Conservation (phyloP, 1,139 yeast genomes). For the Yamadazyma membranifaciens region DNA sequence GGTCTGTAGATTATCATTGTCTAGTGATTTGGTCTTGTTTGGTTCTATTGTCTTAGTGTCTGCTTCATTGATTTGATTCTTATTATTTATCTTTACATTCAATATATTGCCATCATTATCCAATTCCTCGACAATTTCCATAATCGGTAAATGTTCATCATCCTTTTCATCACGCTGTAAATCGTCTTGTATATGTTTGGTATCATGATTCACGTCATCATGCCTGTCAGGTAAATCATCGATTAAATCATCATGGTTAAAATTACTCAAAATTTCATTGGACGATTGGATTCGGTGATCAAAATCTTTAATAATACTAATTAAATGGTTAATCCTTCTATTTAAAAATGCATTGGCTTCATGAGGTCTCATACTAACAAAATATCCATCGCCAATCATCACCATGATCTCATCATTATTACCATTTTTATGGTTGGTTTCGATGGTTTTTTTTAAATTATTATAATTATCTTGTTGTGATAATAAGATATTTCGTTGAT, state of each 20-base stretch:
- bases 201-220: too few species aligned
- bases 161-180: not conserved
- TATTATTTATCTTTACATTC: slow-evolving; percentile 11
- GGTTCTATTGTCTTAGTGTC: not conserved
- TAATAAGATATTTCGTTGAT: slow-evolving; percentile 12
- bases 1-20: not conserved
- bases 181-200: slow-evolving; percentile 7
- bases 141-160: slow-evolving; percentile 53
- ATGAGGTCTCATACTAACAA: slow-evolving; percentile 42
- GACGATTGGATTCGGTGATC: slow-evolving; percentile 37
- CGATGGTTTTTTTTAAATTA: slow-evolving; percentile 1
- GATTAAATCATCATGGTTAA: slow-evolving; percentile 12
- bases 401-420: slow-evolving; percentile 32
- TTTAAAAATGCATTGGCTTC: slow-evolving; percentile 47
- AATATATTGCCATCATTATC: slow-evolving; percentile 78
- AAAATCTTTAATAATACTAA: slow-evolving; percentile 26
- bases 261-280: slow-evolving; percentile 30
- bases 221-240: too few species aligned
- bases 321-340: slow-evolving; percentile 25
- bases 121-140: slow-evolving; percentile 83
- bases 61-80: not conserved
- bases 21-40: not conserved
- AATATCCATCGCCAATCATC: slow-evolving; percentile 60
- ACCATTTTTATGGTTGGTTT: not conserved
- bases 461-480: slow-evolving; percentile 12